phyloP scores from a whole-genome alignment of 345 rosid species.

The Crucihimalaya himalaica region DNA sequence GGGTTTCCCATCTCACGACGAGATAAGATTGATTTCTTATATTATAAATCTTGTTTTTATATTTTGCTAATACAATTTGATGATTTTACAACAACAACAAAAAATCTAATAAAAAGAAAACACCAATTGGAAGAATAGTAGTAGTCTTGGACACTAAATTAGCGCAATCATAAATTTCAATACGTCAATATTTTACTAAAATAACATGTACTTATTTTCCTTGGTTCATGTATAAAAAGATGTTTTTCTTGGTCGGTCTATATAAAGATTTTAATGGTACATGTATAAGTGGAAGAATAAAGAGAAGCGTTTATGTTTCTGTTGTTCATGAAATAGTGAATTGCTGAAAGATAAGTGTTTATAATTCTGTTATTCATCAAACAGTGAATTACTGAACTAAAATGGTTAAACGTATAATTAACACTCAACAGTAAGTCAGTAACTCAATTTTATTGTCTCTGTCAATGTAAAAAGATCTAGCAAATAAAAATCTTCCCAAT shows the following conservation, averaged over 20 bases:
- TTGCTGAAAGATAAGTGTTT: too few relatives aligned
- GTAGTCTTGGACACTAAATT: background rate
- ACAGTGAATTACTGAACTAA: background rate
- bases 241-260: background rate
- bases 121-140: background rate
- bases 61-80: background rate
- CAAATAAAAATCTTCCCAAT: background rate
- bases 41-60: background rate
- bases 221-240: background rate
- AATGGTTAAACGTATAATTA: background rate
- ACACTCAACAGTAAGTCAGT: background rate
- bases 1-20: slow-evolving; percentile 22
- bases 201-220: background rate
- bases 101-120: background rate
- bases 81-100: background rate
- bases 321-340: background rate
- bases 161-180: background rate
- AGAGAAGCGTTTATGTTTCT: background rate
- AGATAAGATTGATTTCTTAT: slow-evolving; percentile 9
- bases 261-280: background rate
- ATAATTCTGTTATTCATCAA: too few relatives aligned
- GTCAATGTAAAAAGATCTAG: background rate
- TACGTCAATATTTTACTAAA: too few relatives aligned
- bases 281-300: background rate
- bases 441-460: background rate